Conservation (phyloP, 345 rosid species). For the Erodium maritimum region DNA sequence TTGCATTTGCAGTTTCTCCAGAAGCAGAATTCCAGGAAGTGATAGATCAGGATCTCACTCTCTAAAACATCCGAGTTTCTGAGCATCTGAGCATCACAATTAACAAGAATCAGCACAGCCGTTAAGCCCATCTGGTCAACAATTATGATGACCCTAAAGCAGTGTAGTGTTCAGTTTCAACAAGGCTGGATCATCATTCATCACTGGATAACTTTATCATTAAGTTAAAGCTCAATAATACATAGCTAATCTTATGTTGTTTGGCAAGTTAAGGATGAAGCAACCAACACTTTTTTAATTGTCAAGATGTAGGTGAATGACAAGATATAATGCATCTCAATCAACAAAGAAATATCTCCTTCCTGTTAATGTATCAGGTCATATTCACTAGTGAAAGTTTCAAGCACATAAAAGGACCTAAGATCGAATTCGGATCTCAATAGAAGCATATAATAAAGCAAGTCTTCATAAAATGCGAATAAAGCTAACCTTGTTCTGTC, state of each 20-base stretch:
- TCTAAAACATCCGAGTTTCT: neutral
- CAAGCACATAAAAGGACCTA: neutral
- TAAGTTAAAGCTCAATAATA: too few relatives aligned
- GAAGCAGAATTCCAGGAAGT: neutral
- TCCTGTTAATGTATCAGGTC: neutral
- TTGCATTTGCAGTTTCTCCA: neutral
- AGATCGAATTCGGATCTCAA: neutral
- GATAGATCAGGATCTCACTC: neutral
- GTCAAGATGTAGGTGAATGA: neutral
- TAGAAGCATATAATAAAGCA: neutral
- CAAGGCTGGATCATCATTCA: too few relatives aligned
- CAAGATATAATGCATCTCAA: neutral
- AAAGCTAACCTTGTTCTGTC: conserved; percentile 9
- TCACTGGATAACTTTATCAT: too few relatives aligned
- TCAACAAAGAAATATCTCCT: neutral
- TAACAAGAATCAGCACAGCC: neutral
- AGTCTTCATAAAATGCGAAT: neutral
- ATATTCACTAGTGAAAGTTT: neutral
- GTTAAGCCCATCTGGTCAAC: too few relatives aligned
- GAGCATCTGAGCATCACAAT: neutral
- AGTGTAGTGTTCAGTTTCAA: too few relatives aligned
- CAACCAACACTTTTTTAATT: neutral
- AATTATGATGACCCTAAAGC: too few relatives aligned
- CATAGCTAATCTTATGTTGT: too few relatives aligned
- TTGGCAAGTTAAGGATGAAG: too few relatives aligned